Evolutionary conservation across 352 stramenopile genomes (phyloP), one percentile per base, ranked within the genome.

Genomic region (Pythium aphanidermatum): DNA sequence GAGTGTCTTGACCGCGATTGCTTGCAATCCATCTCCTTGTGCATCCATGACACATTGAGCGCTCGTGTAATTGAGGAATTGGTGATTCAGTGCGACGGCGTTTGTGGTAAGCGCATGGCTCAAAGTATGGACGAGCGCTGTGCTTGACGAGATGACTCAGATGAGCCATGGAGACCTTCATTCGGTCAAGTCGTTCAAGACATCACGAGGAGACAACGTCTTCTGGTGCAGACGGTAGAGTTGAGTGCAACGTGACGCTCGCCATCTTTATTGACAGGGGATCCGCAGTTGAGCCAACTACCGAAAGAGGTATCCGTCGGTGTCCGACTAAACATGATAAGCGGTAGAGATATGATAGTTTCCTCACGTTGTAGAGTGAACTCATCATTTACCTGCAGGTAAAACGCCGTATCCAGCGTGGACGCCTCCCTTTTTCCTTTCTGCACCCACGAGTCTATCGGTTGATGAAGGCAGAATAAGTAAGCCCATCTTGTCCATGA

Each of bases 201-300:
- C 10, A 29, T 63, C 25, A 51, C 47, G 4, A 24, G 44, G 3
- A 67, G 59, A 41, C 35, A 60, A 11, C 37, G 50, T 30, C 16
- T 67, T 30, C 35, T 67, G 9, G 43, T 63, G 12, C 58, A 67
- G 37, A 67, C 58, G 34, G 58, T 67, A 34, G n/a, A n/a, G n/a
- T n/a, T 7, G 51, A 16, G n/a, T 19, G 13, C 28, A 0, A 29
- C 10, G 9, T 26, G 20, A 2, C 2, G 35, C 16, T 12, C n/a
- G 19, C 29, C 17, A 29, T 14, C 26, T 23, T 31, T 23, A 17
- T 20, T 32, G n/a, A n/a, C n/a, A n/a, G n/a, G n/a, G n/a, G n/a
- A n/a, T n/a, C n/a, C n/a, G n/a, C 19, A 66, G 58, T 27, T 66
- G 6, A 44, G 35, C 5, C 46, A 51, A 21, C n/a, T 66, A 5